Conservation (phyloP, 2,329 filamentous ascomycete species). For the Gremmenia infestans region DNA sequence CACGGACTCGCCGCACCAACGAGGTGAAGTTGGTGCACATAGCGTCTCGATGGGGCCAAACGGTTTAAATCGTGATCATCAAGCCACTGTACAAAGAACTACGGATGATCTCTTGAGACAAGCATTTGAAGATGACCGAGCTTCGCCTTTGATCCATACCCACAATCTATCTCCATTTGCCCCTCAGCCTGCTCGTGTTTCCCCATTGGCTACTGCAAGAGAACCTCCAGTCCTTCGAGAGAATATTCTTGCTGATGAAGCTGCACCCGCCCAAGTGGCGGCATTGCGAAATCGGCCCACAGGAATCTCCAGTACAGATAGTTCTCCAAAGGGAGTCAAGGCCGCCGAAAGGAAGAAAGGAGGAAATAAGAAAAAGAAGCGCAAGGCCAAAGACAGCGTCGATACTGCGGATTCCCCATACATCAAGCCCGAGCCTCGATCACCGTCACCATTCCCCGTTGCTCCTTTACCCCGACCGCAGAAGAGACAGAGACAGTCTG, state of each 20-base stretch:
- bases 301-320: conserved; percentile 52
- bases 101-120: conserved; percentile 36
- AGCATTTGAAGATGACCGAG: conserved; percentile 36
- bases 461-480: conserved; percentile 49
- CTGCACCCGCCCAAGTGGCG: conserved; percentile 49
- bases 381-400: conserved; percentile 41
- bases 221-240: conserved; percentile 28
- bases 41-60: not conserved
- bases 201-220: conserved; percentile 48
- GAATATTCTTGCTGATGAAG: conserved; percentile 21
- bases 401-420: conserved; percentile 45
- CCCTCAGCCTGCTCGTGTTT: conserved; percentile 68
- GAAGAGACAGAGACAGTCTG: conserved; percentile 51
- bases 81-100: conserved; percentile 31
- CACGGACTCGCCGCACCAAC: not conserved
- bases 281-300: conserved; percentile 46
- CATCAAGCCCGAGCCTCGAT: conserved; percentile 62
- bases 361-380: conserved; percentile 48
- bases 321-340: conserved; percentile 50
- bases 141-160: conserved; percentile 63
- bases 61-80: conserved; percentile 28
- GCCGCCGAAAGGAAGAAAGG: conserved; percentile 43
- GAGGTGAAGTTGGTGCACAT: not conserved
- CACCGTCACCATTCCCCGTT: conserved; percentile 53
- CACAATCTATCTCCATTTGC: conserved; percentile 70